These are phyloP conservation scores for Xylariaceae sp. DNA, from an alignment of 2,329 filamentous ascomycete species.

Conservation along the genomic window DNA sequence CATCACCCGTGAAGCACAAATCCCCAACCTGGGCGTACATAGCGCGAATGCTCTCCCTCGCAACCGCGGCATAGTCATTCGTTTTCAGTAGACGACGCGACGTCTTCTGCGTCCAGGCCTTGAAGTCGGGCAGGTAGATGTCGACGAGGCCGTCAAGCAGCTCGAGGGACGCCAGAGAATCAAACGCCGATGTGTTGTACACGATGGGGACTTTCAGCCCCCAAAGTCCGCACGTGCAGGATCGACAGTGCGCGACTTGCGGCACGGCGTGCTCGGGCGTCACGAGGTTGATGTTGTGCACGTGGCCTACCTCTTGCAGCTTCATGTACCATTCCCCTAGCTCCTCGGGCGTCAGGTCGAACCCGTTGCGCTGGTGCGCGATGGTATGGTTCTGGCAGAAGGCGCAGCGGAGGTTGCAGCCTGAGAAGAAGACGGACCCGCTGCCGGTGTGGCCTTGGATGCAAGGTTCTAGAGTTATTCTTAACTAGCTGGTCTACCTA, in stretches of 20 bases:
- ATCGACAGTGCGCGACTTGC: slow-evolving; percentile 81
- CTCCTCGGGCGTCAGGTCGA: slow-evolving; percentile 79
- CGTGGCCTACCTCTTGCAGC: slow-evolving; percentile 76
- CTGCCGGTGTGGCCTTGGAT: slow-evolving; percentile 83
- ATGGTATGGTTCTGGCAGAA: slow-evolving; percentile 88
- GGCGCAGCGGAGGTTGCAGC: slow-evolving; percentile 75
- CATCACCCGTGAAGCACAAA: slow-evolving; percentile 80
- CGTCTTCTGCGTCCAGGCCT: slow-evolving; percentile 73
- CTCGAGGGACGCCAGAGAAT: slow-evolving; percentile 73
- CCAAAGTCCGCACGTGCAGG: slow-evolving; percentile 72
- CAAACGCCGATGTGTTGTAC: slow-evolving; percentile 86
- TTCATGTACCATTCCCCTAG: slow-evolving; percentile 85
- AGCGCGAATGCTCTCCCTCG: slow-evolving; percentile 77
- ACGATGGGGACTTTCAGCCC: slow-evolving; percentile 77
- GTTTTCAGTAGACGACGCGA: slow-evolving; percentile 78
- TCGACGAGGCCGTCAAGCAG: slow-evolving; percentile 82
- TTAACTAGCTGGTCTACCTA: slow-evolving; percentile 16
- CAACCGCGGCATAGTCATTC: slow-evolving; percentile 74
- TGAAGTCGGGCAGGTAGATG: slow-evolving; percentile 90
- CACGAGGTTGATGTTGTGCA: slow-evolving; percentile 91
- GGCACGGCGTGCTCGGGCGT: slow-evolving; percentile 88
- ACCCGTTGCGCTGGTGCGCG: slow-evolving; percentile 79
- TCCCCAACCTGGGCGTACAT: slow-evolving; percentile 87
- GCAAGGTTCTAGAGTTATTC: slow-evolving; percentile 67
- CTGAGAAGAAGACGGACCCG: slow-evolving; percentile 82